phyloP scores from a whole-genome alignment of 495 filamentous ascomycete genomes.

The Penicillium lagena region DNA sequence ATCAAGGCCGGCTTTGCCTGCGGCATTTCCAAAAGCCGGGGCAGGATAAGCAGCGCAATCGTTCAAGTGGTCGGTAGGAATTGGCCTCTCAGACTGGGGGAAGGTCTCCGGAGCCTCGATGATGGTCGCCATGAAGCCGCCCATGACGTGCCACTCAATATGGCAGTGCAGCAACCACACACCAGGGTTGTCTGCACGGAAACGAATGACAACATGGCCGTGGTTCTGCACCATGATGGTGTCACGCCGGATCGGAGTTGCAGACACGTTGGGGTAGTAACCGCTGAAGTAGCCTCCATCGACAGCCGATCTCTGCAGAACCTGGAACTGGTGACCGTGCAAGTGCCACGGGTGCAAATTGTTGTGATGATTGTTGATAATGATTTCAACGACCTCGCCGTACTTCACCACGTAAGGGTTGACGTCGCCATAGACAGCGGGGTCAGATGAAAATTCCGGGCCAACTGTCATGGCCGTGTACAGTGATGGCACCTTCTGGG shows the following conservation, averaged over 20 bases:
- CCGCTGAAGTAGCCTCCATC: slow-evolving; percentile 40
- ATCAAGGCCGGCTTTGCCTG: slow-evolving; percentile 16
- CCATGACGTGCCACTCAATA: slow-evolving; percentile 73
- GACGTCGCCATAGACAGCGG: slow-evolving; percentile 24
- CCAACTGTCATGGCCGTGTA: slow-evolving; percentile 56
- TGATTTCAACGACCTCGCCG: slow-evolving; percentile 51
- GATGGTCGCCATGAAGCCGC: slow-evolving; percentile 63
- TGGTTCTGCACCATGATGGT: slow-evolving; percentile 50
- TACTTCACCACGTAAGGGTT: slow-evolving; percentile 41
- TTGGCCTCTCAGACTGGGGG: slow-evolving; percentile 9
- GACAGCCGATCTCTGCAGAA: slow-evolving; percentile 29
- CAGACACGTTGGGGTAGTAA: slow-evolving; percentile 11
- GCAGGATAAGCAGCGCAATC: slow-evolving; percentile 16
- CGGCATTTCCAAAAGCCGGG: slow-evolving; percentile 14
- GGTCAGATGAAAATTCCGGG: slow-evolving; percentile 48
- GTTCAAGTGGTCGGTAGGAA: slow-evolving; percentile 17
- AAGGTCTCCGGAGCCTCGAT: slow-evolving; percentile 48
- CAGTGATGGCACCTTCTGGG: slow-evolving; percentile 67
- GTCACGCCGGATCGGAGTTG: slow-evolving; percentile 39
- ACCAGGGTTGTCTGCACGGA: slow-evolving; percentile 67
- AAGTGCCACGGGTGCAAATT: slow-evolving; percentile 62
- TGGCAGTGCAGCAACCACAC: slow-evolving; percentile 81
- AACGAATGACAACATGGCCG: slow-evolving; percentile 57
- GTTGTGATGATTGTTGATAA: slow-evolving; percentile 58
- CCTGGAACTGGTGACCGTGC: slow-evolving; percentile 54